Evolutionary conservation across 345 rosid genomes (phyloP), one percentile per base, ranked within the genome.

Genomic region (Pseudoturritis turrita): DNA sequence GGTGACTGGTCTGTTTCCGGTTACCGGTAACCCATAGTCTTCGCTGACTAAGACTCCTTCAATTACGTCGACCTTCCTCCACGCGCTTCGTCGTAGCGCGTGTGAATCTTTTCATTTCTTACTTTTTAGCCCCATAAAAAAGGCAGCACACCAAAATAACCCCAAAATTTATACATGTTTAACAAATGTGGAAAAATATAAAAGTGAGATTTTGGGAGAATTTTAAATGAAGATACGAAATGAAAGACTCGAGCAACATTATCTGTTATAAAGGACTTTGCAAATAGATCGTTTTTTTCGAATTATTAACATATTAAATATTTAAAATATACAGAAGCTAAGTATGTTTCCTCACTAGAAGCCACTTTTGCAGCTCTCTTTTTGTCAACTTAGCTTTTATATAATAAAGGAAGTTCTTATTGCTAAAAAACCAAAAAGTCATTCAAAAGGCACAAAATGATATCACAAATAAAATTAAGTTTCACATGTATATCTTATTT

Each of bases 1-100:
- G 43, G 63, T 67, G 49, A 62, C 74, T 22, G 81, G 41, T 11
- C 68, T 67, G 17, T 57, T 10, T 57, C 80, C 76, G 66, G 67
- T 78, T 62, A 12, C 81, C 79, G 53, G 68, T 75, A 26, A 75
- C 11, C 49, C 59, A 9, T 79, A 58, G 74, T 83, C 89, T 73
- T 79, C 87, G 88, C 81, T 78, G 92, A 86, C 88, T 83, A 68
- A 44, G 43, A 55, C 79, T 69, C 60, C 79, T 69, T 75, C 79
- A 69, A 75, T 75, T 69, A 45, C 75, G 75, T 54, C 79, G n/a
- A n/a, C 61, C 69, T 43, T 3, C 17, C 17, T 54, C 28, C 53
- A 28, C 76, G 64, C 83, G 74, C 69, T 33, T 58, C 6, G 17
- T 44, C 54, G 10, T 17, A 19, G 75, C 65, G 70, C 67, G 70